These are phyloP conservation scores for Chlorella sp. DNA, from an alignment of 139 green algal genomes.

Conservation along the genomic window DNA sequence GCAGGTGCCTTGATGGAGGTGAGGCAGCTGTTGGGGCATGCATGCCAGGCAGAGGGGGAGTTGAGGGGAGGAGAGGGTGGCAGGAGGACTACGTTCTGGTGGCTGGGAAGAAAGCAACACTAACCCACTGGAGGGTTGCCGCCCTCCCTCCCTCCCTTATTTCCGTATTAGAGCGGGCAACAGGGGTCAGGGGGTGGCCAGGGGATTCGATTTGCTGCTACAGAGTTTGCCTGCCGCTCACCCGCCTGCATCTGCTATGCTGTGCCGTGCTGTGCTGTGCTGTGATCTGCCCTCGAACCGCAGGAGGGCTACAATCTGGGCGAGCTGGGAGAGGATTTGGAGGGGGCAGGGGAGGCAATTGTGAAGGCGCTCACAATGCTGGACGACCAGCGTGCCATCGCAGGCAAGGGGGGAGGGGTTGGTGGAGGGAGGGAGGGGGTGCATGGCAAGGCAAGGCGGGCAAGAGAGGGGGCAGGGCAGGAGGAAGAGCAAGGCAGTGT, in stretches of 20 bases:
- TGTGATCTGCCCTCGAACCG: not conserved
- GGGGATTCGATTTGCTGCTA: no score
- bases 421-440: no score
- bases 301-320: conserved; percentile 88
- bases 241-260: not conserved
- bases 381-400: conserved; percentile 77
- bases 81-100: no score
- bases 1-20: no score
- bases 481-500: not conserved
- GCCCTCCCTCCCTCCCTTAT: not conserved
- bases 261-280: not conserved
- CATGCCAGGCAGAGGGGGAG: no score
- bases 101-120: no score
- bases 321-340: conserved; percentile 51
- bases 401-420: not conserved
- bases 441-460: no score
- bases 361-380: conserved; percentile 63
- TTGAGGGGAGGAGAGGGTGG: no score
- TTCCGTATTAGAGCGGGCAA: not conserved
- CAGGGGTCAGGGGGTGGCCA: no score
- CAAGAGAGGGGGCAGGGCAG: no score
- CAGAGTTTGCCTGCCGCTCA: not conserved
- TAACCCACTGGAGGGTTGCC: no score
- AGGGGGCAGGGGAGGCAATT: conserved; percentile 73
- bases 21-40: no score